Conservation (phyloP, 495 filamentous ascomycete species). For the Penicillium paxilli region DNA sequence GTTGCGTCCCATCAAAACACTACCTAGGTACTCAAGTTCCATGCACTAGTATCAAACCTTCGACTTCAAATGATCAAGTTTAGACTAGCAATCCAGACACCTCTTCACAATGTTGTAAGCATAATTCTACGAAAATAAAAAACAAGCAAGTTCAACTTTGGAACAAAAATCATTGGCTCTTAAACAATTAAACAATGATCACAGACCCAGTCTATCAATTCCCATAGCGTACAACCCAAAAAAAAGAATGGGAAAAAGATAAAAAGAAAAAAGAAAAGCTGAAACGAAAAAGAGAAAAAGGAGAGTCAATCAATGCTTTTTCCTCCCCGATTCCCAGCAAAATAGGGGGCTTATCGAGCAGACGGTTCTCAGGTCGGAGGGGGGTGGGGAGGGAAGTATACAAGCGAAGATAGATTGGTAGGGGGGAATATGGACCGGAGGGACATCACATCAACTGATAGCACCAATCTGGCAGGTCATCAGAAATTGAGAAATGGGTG, state of each 20-base stretch:
- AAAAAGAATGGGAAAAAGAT: not conserved
- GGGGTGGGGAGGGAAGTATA: constrained; percentile 6
- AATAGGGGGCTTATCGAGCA: constrained; percentile 2
- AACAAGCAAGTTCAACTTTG: too few relatives aligned
- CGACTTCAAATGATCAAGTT: too few relatives aligned
- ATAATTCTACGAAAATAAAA: too few relatives aligned
- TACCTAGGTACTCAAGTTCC: too few relatives aligned
- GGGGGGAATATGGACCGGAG: not conserved
- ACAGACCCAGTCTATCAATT: constrained; percentile 22
- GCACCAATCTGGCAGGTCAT: constrained; percentile 19
- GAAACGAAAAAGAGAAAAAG: constrained; percentile 6
- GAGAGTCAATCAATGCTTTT: constrained; percentile 27
- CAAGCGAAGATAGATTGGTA: too few relatives aligned
- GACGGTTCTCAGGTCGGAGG: not conserved
- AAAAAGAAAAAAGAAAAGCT: constrained; percentile 4
- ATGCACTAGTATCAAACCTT: too few relatives aligned
- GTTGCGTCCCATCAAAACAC: too few relatives aligned
- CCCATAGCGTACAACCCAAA: constrained; percentile 19
- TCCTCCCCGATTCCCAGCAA: constrained; percentile 5
- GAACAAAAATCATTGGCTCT: constrained; percentile 11
- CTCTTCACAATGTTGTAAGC: too few relatives aligned
- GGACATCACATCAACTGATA: constrained; percentile 6
- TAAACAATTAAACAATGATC: constrained; percentile 8
- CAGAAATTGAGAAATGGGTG: constrained; percentile 12
- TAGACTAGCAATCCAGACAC: too few relatives aligned